These are phyloP conservation scores for Kalmusia sp. DNA, from an alignment of 2,329 filamentous ascomycete species.

Conservation along the genomic window DNA sequence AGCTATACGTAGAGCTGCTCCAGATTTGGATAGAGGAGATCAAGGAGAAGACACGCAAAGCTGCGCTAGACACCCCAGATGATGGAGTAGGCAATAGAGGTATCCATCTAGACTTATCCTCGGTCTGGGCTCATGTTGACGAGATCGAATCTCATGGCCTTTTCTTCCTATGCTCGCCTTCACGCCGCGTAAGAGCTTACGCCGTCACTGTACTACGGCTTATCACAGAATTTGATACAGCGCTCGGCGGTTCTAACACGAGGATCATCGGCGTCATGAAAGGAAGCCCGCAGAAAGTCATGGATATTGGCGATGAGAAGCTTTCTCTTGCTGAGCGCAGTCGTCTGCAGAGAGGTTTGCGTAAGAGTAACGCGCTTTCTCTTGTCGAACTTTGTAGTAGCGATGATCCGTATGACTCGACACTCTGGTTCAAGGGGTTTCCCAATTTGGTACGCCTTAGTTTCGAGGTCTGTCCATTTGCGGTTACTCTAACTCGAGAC, in stretches of 20 bases:
- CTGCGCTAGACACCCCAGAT: conserved; percentile 64
- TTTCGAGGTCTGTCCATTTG: conserved; percentile 89
- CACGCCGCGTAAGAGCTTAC: conserved; percentile 84
- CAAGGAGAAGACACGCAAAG: conserved; percentile 80
- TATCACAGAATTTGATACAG: conserved; percentile 91
- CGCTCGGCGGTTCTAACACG: conserved; percentile 79
- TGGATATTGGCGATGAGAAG: conserved; percentile 91
- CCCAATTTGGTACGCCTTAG: conserved; percentile 92
- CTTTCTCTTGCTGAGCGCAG: conserved; percentile 92
- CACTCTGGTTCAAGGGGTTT: conserved; percentile 97
- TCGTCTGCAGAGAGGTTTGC: conserved; percentile 86
- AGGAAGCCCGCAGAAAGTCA: conserved; percentile 83
- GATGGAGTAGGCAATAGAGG: conserved; percentile 76
- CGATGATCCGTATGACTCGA: conserved; percentile 92
- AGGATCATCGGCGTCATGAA: conserved; percentile 93
- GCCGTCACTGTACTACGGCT: conserved; percentile 91
- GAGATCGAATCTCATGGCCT: conserved; percentile 95
- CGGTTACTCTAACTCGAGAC: conserved; percentile 88
- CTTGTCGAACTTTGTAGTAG: conserved; percentile 94
- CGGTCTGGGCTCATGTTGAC: conserved; percentile 91
- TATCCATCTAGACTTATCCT: conserved; percentile 82
- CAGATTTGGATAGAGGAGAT: conserved; percentile 99
- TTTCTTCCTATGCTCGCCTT: conserved; percentile 97
- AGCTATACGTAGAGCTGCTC: conserved; percentile 90
- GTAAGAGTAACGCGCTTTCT: conserved; percentile 81